These are phyloP conservation scores for Phytophthora europaea DNA, from an alignment of 352 stramenopile genomes.

Conservation along the genomic window DNA sequence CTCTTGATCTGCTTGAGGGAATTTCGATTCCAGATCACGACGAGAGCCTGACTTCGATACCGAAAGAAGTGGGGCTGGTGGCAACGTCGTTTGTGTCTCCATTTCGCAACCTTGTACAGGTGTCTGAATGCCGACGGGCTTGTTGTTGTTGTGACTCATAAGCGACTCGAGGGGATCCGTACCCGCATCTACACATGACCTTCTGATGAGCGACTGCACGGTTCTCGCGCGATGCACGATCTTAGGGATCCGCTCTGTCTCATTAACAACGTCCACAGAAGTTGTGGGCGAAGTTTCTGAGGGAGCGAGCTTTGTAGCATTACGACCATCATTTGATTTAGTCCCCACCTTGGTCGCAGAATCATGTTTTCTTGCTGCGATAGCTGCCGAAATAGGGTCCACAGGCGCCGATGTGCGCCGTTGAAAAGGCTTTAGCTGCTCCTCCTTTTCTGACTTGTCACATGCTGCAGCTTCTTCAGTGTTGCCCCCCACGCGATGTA, in stretches of 20 bases:
- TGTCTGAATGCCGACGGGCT: constrained; percentile 3
- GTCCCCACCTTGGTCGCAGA: constrained; percentile 3
- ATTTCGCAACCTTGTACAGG: constrained; percentile 39
- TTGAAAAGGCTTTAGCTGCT: constrained; percentile 7
- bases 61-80: constrained; percentile 40
- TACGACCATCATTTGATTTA: constrained; percentile 2
- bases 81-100: constrained; percentile 62
- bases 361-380: constrained; percentile 16
- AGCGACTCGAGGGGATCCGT: constrained; percentile 70
- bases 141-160: constrained; percentile 26
- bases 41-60: constrained; percentile 30
- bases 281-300: not conserved
- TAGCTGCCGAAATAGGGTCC: constrained; percentile 15
- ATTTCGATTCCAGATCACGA: constrained; percentile 1
- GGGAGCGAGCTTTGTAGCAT: constrained; percentile 5
- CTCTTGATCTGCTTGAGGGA: not conserved
- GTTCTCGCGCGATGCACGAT: constrained; percentile 31
- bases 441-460: constrained; percentile 4
- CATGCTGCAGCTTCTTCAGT: not conserved
- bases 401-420: constrained; percentile 15
- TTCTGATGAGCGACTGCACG: constrained; percentile 38
- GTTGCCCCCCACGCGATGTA: constrained; percentile 47
- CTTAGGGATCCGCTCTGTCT: constrained; percentile 19
- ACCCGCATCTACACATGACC: constrained; percentile 52
- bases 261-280: constrained; percentile 17